A percentile compares a stretch with the other conserved stretches of the same genome.
phyloP scores from a whole-genome alignment of 345 rosid genomes.

The Geranium rotundifolium region DNA sequence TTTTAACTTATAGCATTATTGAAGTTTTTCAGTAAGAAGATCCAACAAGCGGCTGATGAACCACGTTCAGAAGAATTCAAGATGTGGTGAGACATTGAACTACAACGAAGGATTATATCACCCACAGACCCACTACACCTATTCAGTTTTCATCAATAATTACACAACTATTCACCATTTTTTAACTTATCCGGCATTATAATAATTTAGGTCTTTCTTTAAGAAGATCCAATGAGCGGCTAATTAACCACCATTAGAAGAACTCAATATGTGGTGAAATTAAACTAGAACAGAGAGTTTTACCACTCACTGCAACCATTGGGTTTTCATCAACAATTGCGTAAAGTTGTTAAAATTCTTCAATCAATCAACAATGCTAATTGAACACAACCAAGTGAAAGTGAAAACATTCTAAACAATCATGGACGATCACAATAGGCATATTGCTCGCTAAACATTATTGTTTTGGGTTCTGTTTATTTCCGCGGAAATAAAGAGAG shows the following conservation, averaged over 20 bases:
- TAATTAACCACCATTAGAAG: background rate
- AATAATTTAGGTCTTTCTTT: background rate
- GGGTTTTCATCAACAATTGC: background rate
- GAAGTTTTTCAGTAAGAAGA: background rate
- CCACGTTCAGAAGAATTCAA: background rate
- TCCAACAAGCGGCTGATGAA: background rate
- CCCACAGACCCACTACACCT: background rate
- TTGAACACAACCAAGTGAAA: background rate
- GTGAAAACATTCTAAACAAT: no score
- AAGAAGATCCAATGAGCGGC: background rate
- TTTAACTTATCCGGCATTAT: no score
- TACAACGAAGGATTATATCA: background rate
- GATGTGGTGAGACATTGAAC: background rate
- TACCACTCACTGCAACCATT: background rate
- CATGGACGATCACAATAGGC: background rate
- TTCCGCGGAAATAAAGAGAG: background rate
- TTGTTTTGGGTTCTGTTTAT: background rate
- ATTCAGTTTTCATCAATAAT: background rate
- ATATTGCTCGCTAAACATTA: background rate
- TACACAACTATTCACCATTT: no score
- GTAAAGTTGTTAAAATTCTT: background rate
- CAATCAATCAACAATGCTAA: background rate
- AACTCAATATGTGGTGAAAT: background rate
- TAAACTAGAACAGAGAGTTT: no score
- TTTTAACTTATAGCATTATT: no score